These are phyloP conservation scores for Stemphylium beticola DNA, from an alignment of 2,329 filamentous ascomycete genomes.

Conservation along the genomic window DNA sequence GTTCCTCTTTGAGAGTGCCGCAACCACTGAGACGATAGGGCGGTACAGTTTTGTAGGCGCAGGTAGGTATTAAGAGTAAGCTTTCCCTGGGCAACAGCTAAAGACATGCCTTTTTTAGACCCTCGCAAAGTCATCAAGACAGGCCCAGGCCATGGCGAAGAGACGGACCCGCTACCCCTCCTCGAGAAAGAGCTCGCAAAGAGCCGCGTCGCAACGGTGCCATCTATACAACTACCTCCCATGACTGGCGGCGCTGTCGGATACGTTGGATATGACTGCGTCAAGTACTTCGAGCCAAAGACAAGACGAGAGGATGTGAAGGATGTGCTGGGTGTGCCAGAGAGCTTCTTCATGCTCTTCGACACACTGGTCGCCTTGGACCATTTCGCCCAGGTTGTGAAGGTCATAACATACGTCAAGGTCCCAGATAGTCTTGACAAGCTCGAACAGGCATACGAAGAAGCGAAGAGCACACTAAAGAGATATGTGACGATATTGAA, in stretches of 20 bases:
- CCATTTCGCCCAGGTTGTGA: conserved; percentile 90
- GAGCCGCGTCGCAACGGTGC: conserved; percentile 81
- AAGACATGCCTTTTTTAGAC: conserved; percentile 48
- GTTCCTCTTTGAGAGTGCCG: conserved; percentile 95
- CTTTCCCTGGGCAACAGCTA: not conserved
- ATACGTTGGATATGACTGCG: conserved; percentile 97
- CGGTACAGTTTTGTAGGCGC: conserved; percentile 95
- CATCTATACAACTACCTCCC: conserved; percentile 80
- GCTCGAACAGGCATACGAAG: conserved; percentile 72
- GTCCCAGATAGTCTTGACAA: conserved; percentile 62
- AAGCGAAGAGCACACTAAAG: conserved; percentile 68
- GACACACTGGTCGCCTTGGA: conserved; percentile 95
- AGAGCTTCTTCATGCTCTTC: conserved; percentile 96
- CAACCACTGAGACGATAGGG: conserved; percentile 87
- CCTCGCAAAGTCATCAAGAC: conserved; percentile 82
- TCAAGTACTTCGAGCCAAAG: conserved; percentile 97
- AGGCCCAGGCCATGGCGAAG: conserved; percentile 83
- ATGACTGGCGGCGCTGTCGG: conserved; percentile 92
- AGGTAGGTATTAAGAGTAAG: conserved; percentile 54
- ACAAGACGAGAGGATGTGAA: conserved; percentile 86
- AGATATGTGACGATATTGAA: conserved; percentile 74
- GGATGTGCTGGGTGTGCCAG: conserved; percentile 86
- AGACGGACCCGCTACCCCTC: conserved; percentile 80
- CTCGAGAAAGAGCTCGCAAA: conserved; percentile 82
- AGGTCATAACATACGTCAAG: conserved; percentile 88